These are phyloP conservation scores for Stylosanthes scabra DNA, from an alignment of 331 rosid genomes.

Conservation along the genomic window DNA sequence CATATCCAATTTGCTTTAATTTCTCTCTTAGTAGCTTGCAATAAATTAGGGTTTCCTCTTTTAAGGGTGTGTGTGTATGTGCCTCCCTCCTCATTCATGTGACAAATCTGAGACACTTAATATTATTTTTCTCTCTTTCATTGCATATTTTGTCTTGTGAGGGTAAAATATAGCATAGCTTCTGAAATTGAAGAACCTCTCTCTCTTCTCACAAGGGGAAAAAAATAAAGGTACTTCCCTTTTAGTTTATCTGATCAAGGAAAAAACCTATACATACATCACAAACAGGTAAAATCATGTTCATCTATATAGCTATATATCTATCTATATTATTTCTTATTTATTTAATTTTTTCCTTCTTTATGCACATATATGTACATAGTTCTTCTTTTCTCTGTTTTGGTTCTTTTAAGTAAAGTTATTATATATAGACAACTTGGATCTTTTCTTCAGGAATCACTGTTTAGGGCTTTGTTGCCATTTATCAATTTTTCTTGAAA, in stretches of 20 bases:
- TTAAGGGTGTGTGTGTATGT: slow-evolving; percentile 27
- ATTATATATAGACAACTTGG: slow-evolving; percentile 25
- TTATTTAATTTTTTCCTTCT: slow-evolving; percentile 34
- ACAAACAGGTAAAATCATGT: slow-evolving; percentile 66
- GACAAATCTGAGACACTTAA: too few species aligned
- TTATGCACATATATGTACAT: slow-evolving; percentile 30
- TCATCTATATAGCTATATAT: slow-evolving; percentile 44
- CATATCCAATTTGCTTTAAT: background rate
- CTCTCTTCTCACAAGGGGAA: slow-evolving; percentile 41
- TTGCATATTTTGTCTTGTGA: slow-evolving; percentile 54
- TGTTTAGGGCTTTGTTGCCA: slow-evolving; percentile 52
- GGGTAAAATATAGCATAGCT: slow-evolving; percentile 54
- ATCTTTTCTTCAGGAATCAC: slow-evolving; percentile 47
- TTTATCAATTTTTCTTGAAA: slow-evolving; percentile 23
- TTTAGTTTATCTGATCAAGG: slow-evolving; percentile 62
- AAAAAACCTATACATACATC: slow-evolving; percentile 46
- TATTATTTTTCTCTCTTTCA: slow-evolving; percentile 53
- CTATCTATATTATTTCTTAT: slow-evolving; percentile 33
- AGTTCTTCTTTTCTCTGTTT: slow-evolving; percentile 44
- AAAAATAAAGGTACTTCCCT: slow-evolving; percentile 53
- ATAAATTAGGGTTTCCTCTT: slow-evolving; percentile 72
- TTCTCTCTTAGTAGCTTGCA: slow-evolving; percentile 27
- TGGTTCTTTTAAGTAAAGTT: slow-evolving; percentile 42
- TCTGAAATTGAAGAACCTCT: slow-evolving; percentile 33
- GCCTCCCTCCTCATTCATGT: too few species aligned